phyloP scores from a whole-genome alignment of 169 alveolate species.

The Eimeria falciformis region DNA sequence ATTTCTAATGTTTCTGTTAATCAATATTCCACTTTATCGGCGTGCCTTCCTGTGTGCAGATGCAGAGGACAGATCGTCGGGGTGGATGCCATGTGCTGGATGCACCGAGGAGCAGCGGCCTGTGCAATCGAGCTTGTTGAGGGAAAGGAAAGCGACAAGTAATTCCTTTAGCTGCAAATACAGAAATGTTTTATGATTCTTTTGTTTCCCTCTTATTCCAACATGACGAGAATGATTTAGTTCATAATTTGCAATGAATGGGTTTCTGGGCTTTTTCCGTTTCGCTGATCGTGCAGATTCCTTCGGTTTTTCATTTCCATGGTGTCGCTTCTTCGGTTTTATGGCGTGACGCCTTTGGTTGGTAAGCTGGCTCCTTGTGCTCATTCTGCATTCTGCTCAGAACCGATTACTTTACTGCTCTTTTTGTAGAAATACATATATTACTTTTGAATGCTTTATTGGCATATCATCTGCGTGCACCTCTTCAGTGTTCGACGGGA shows the following conservation, averaged over 20 bases:
- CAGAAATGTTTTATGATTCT: too few species aligned
- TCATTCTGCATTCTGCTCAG: background rate
- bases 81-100: conserved; percentile 81
- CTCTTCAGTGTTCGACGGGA: conserved; percentile 77
- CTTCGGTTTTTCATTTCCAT: conserved; percentile 74
- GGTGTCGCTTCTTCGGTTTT: conserved; percentile 67
- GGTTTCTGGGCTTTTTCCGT: background rate
- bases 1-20: background rate
- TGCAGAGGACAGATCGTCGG: conserved; percentile 76
- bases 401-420: background rate
- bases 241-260: too few species aligned
- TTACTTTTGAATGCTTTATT: background rate
- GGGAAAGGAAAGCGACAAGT: conserved; percentile 74
- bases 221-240: too few species aligned
- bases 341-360: conserved; percentile 73
- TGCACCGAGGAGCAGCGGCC: conserved; percentile 79
- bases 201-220: too few species aligned
- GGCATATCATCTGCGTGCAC: background rate
- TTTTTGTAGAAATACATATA: too few species aligned
- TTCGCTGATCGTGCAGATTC: conserved; percentile 52
- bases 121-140: conserved; percentile 76
- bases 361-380: too few species aligned
- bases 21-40: background rate
- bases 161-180: background rate
- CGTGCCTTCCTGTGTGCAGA: conserved; percentile 52